Conservation (phyloP, 2,329 filamentous ascomycete genomes). For the Cladosporium oxysporum region DNA sequence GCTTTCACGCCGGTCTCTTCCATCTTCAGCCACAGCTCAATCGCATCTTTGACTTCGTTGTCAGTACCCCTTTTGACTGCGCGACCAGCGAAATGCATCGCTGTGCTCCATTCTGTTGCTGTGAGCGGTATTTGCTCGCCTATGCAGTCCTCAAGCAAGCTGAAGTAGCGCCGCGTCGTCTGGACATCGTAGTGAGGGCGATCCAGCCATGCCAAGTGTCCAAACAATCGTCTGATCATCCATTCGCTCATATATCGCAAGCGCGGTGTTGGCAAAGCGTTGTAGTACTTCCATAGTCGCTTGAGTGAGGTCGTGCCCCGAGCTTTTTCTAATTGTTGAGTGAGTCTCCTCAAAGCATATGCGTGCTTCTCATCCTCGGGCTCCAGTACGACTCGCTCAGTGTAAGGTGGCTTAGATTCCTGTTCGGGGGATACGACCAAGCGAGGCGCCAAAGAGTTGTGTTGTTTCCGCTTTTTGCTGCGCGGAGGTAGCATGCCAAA, state of each 20-base stretch:
- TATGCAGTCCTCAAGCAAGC: slow-evolving; percentile 80
- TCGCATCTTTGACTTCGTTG: slow-evolving; percentile 64
- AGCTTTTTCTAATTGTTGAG: slow-evolving; percentile 18
- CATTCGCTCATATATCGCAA: slow-evolving; percentile 51
- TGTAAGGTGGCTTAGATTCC: slow-evolving; percentile 24
- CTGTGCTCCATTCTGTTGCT: slow-evolving; percentile 76
- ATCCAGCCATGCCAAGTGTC: slow-evolving; percentile 65
- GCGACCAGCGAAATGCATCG: slow-evolving; percentile 75
- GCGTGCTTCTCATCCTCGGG: slow-evolving; percentile 31
- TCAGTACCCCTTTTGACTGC: slow-evolving; percentile 63
- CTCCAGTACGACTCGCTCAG: slow-evolving; percentile 23
- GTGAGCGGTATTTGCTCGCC: slow-evolving; percentile 69
- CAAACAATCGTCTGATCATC: slow-evolving; percentile 65
- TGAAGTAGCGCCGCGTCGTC: slow-evolving; percentile 80
- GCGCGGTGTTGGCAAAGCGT: slow-evolving; percentile 54
- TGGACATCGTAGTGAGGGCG: slow-evolving; percentile 52
- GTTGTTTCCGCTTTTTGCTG: slow-evolving; percentile 20
- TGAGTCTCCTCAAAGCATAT: slow-evolving; percentile 24
- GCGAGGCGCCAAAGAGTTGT: slow-evolving; percentile 33
- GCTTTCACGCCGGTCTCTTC: slow-evolving; percentile 68
- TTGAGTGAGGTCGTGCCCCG: slow-evolving; percentile 26
- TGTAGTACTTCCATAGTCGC: slow-evolving; percentile 55
- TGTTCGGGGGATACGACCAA: slow-evolving; percentile 32
- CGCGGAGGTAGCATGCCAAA: slow-evolving; percentile 3
- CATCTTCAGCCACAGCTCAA: slow-evolving; percentile 88